phyloP scores from a whole-genome alignment of 208 protist genomes.

The Acanthamoeba polyphaga region DNA sequence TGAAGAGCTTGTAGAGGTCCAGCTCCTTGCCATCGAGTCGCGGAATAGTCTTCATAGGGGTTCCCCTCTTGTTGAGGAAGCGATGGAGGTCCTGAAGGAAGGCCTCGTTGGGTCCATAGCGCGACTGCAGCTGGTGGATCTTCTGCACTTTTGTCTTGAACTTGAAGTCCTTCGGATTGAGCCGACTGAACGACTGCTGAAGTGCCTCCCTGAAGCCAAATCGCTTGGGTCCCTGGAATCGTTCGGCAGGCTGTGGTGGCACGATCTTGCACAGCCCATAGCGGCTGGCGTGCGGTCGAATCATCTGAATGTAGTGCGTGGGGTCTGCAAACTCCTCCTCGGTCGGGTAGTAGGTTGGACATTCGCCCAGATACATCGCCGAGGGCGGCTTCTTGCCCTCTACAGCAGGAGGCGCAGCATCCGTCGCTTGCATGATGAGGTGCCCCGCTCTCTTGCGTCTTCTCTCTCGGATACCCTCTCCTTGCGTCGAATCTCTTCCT shows the following conservation, averaged over 20 bases:
- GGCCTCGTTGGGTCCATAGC: conserved; percentile 77
- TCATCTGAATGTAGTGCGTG: conserved; percentile 81
- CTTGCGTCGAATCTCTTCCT: no score
- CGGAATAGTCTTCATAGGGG: conserved; percentile 57
- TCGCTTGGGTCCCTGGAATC: conserved; percentile 13
- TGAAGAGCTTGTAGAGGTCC: conserved; percentile 78
- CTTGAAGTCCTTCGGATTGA: conserved; percentile 73
- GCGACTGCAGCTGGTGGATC: conserved; percentile 80
- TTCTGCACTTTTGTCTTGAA: conserved; percentile 84
- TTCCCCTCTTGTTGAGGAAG: conserved; percentile 75
- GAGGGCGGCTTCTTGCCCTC: not conserved
- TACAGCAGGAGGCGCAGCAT: no score
- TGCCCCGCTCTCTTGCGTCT: no score
- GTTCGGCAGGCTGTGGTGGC: conserved; percentile 72
- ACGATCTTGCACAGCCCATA: conserved; percentile 83
- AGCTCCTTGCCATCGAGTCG: conserved; percentile 73
- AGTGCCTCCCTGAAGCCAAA: conserved; percentile 31
- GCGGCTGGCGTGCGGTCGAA: conserved; percentile 78
- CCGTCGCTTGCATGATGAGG: no score
- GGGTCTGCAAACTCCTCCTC: conserved; percentile 85
- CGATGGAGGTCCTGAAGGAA: conserved; percentile 66
- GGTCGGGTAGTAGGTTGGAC: conserved; percentile 86
- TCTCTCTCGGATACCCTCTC: no score
- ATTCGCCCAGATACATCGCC: conserved; percentile 76
- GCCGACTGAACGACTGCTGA: not conserved